phyloP scores from a whole-genome alignment of 2,329 filamentous ascomycete genomes.

The Trichoderma sp. region DNA sequence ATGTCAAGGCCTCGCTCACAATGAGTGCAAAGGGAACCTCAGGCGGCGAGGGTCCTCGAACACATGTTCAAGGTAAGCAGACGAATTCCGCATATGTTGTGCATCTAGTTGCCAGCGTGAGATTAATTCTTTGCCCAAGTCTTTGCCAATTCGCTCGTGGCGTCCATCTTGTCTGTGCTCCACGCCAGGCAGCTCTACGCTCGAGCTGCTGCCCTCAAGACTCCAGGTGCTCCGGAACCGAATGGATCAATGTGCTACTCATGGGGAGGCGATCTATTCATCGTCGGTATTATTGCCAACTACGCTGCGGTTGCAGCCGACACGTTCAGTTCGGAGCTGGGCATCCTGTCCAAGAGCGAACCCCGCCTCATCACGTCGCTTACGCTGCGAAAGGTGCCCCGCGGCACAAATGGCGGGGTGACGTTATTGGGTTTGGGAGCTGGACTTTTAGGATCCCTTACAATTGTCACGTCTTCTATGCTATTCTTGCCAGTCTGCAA shows the following conservation, averaged over 20 bases:
- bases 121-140: conserved; percentile 43
- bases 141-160: conserved; percentile 80
- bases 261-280: conserved; percentile 60
- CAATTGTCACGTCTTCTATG: conserved; percentile 64
- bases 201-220: conserved; percentile 42
- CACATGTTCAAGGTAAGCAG: conserved; percentile 68
- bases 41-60: conserved; percentile 79
- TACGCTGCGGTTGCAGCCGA: conserved; percentile 91
- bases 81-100: not conserved
- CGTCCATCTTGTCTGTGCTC: conserved; percentile 60
- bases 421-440: conserved; percentile 71
- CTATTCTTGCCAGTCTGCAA: conserved; percentile 68
- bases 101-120: no score
- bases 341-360: conserved; percentile 73
- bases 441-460: conserved; percentile 69
- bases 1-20: conserved; percentile 79
- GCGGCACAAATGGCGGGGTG: conserved; percentile 91
- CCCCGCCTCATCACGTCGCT: conserved; percentile 85
- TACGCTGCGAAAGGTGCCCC: conserved; percentile 73
- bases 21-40: conserved; percentile 68
- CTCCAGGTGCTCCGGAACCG: conserved; percentile 31
- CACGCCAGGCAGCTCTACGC: conserved; percentile 58
- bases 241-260: conserved; percentile 52
- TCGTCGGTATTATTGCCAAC: conserved; percentile 69
- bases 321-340: conserved; percentile 92